A percentile compares a stretch with the other conserved stretches of the same genome.
Conservation (phyloP, 805 yeast species). For the Starmerella asiatica region DNA sequence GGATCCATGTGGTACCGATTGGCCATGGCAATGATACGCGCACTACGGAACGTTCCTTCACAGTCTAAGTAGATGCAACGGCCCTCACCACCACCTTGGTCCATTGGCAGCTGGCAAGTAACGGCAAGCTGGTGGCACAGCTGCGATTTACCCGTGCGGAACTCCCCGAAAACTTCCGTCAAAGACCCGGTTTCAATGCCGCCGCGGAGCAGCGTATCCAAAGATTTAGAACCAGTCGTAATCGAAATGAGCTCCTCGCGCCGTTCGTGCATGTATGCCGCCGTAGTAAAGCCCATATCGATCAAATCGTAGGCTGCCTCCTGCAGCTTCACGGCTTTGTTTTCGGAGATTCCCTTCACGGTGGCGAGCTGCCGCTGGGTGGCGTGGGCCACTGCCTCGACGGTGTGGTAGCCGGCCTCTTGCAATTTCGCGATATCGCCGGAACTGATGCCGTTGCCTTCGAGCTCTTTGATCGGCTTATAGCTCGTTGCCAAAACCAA, state of each 20-base stretch:
- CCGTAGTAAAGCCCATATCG: conserved; percentile 95
- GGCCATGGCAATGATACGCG: conserved; percentile 77
- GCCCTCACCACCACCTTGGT: conserved; percentile 98
- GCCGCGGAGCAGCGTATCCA: conserved; percentile 88
- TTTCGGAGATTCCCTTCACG: conserved; percentile 88
- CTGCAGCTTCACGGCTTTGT: conserved; percentile 77
- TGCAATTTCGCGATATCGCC: conserved; percentile 67
- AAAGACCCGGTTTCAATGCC: conserved; percentile 96
- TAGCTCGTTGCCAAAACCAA: conserved; percentile 7
- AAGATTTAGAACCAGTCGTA: conserved; percentile 88
- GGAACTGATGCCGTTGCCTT: conserved; percentile 74
- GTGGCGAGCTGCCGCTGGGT: conserved; percentile 65
- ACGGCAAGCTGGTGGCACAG: conserved; percentile 93
- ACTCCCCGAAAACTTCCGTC: conserved; percentile 94
- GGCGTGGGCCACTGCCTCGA: conserved; percentile 84
- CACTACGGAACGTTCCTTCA: conserved; percentile 93
- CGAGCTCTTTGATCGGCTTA: conserved; percentile 17
- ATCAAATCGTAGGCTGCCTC: conserved; percentile 75
- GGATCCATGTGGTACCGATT: conserved; percentile 83
- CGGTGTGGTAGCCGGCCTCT: conserved; percentile 78
- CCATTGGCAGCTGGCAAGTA: conserved; percentile 90
- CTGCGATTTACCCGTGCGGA: conserved; percentile 95
- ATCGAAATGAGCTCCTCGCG: conserved; percentile 82
- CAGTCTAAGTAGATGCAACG: conserved; percentile 92
- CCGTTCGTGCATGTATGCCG: conserved; percentile 82